phyloP scores from a whole-genome alignment of 805 yeast genomes.

The Candida insectorum region DNA sequence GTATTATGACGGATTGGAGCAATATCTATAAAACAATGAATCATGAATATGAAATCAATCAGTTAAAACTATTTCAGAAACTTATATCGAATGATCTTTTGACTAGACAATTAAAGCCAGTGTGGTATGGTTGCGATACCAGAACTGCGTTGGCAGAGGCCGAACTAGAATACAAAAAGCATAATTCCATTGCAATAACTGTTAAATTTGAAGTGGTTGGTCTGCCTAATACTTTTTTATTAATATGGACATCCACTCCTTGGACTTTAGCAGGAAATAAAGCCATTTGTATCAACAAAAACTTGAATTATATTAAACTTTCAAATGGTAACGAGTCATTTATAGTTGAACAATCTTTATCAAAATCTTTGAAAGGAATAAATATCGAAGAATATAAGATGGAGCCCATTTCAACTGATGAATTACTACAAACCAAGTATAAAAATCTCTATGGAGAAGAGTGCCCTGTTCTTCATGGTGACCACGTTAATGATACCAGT shows the following conservation, averaged over 20 bases:
- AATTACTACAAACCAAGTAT: conserved; percentile 7
- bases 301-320: conserved; percentile 53
- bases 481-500: conserved; percentile 72
- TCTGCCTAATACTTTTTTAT: conserved; percentile 8
- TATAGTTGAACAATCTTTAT: conserved; percentile 56
- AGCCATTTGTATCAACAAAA: conserved; percentile 71
- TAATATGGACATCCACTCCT: conserved; percentile 98
- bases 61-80: conserved; percentile 63
- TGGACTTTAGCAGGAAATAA: conserved; percentile 92
- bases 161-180: conserved; percentile 83
- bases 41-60: conserved; percentile 68
- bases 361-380: conserved; percentile 31
- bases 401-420: conserved; percentile 1
- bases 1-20: conserved; percentile 80
- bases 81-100: conserved; percentile 66
- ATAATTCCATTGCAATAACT: conserved; percentile 64
- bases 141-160: conserved; percentile 95
- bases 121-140: conserved; percentile 95
- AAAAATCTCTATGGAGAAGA: conserved; percentile 33
- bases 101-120: conserved; percentile 87
- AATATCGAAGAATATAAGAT: conserved; percentile 1
- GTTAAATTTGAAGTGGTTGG: conserved; percentile 56
- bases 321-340: conserved; percentile 39
- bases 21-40: conserved; percentile 71
- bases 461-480: conserved; percentile 71